These are phyloP conservation scores for Heteromeles arbutifolia DNA, from an alignment of 306 rosid species.

Conservation along the genomic window DNA sequence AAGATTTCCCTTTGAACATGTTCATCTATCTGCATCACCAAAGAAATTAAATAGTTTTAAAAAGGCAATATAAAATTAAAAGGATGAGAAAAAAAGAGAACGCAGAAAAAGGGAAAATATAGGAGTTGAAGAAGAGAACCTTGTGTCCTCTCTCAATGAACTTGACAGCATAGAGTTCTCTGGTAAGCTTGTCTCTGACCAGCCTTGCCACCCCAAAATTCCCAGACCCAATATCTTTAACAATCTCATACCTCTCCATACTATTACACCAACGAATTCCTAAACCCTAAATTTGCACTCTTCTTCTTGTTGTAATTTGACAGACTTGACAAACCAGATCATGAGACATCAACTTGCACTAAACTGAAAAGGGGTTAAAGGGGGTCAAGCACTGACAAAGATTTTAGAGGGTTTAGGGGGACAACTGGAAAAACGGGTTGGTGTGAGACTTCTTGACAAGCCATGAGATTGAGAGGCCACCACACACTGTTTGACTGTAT, in stretches of 20 bases:
- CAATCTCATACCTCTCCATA: slow-evolving; percentile 78
- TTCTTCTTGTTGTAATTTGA: background rate
- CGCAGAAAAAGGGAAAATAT: background rate
- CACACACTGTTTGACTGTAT: background rate
- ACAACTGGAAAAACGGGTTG: background rate
- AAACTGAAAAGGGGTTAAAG: background rate
- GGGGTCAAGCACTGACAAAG: background rate
- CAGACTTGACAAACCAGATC: background rate
- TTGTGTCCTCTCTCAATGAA: slow-evolving; percentile 78
- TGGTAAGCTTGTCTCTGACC: slow-evolving; percentile 46
- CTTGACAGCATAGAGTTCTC: slow-evolving; percentile 62
- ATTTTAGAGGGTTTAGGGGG: background rate
- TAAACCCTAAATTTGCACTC: background rate
- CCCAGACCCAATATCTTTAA: slow-evolving; percentile 73
- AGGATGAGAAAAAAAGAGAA: background rate
- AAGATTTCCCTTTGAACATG: slow-evolving; percentile 75
- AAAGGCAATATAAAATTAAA: background rate
- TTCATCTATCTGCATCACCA: slow-evolving; percentile 60
- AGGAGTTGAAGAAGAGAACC: slow-evolving; percentile 22
- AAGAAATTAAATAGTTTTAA: background rate
- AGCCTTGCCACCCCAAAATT: slow-evolving; percentile 77
- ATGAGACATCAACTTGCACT: background rate
- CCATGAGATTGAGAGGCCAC: background rate
- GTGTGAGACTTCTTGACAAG: background rate
- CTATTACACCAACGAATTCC: background rate